Conservation (phyloP, 768 basidiomycete genomes). For the Lactifluus piperatus region DNA sequence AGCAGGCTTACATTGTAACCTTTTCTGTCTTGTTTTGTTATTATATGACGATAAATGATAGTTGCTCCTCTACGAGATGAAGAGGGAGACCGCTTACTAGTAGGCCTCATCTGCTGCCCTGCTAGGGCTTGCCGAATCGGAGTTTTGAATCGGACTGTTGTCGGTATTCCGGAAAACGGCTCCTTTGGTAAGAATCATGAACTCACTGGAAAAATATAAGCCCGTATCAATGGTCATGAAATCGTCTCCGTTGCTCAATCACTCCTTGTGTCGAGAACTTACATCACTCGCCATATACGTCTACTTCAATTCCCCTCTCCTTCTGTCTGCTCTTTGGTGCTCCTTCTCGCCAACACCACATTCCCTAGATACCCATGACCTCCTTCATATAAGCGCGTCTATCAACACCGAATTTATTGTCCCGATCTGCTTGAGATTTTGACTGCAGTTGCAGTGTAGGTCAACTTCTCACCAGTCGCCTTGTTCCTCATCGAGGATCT, state of each 20-base stretch:
- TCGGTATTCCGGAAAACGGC: too few relatives aligned
- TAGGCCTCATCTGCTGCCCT: too few relatives aligned
- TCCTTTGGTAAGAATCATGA: too few relatives aligned
- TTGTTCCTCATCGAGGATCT: not conserved
- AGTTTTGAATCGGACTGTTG: too few relatives aligned
- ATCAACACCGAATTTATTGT: slow-evolving; percentile 29
- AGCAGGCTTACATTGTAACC: too few relatives aligned
- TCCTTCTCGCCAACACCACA: not conserved
- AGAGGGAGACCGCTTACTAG: too few relatives aligned
- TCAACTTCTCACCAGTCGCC: not conserved
- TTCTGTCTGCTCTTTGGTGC: slow-evolving; percentile 3
- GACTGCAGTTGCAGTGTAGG: slow-evolving; percentile 23
- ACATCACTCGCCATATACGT: slow-evolving; percentile 1
- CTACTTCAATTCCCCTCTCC: not conserved
- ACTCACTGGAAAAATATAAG: too few relatives aligned
- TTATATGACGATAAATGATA: too few relatives aligned
- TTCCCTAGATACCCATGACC: slow-evolving; percentile 2
- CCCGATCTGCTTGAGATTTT: slow-evolving; percentile 21
- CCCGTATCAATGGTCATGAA: too few relatives aligned
- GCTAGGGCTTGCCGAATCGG: too few relatives aligned
- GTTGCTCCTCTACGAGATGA: too few relatives aligned
- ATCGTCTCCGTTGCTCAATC: not conserved
- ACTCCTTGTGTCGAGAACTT: not conserved
- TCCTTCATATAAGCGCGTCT: slow-evolving; percentile 35
- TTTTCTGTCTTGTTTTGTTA: too few relatives aligned